Percentiles rank a stretch among this genome's conserved stretches.
These are phyloP conservation scores for Epicoccum nigrum DNA, from an alignment of 2,329 filamentous ascomycete genomes.

Conservation along the genomic window DNA sequence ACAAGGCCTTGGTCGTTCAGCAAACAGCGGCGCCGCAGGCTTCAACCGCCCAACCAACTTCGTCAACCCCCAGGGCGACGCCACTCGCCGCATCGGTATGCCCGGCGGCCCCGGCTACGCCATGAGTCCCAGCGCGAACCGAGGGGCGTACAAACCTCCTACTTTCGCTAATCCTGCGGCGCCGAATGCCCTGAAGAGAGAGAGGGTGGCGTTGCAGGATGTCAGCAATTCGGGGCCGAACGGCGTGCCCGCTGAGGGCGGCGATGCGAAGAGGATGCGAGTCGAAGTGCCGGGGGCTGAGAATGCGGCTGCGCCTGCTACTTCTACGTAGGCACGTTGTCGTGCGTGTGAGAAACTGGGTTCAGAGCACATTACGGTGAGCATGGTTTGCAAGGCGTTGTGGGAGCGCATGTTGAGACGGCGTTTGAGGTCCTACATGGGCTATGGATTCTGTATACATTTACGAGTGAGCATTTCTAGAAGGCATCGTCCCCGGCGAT, in stretches of 20 bases:
- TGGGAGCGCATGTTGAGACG: background rate
- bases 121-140: constrained; percentile 53
- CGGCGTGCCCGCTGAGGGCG: constrained; percentile 31
- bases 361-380: background rate
- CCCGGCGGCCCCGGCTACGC: constrained; percentile 45
- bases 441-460: background rate
- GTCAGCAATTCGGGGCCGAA: constrained; percentile 52
- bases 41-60: constrained; percentile 47
- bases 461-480: constrained; percentile 12
- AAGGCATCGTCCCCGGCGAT: too few species aligned
- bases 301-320: constrained; percentile 19
- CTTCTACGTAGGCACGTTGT: constrained; percentile 1
- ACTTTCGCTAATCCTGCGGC: constrained; percentile 31
- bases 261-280: constrained; percentile 51
- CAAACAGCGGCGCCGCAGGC: constrained; percentile 15
- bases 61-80: constrained; percentile 56
- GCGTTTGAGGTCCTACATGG: constrained; percentile 2
- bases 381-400: constrained; percentile 6
- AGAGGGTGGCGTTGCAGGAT: constrained; percentile 50
- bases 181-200: constrained; percentile 29
- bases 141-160: constrained; percentile 55
- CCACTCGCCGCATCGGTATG: constrained; percentile 57
- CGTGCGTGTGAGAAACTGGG: background rate
- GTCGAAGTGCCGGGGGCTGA: constrained; percentile 38
- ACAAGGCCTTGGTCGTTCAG: constrained; percentile 19